Evolutionary conservation across 257 asterid genomes (phyloP), one percentile per base, ranked within the genome.

Genomic region (Galeopsis tetrahit): DNA sequence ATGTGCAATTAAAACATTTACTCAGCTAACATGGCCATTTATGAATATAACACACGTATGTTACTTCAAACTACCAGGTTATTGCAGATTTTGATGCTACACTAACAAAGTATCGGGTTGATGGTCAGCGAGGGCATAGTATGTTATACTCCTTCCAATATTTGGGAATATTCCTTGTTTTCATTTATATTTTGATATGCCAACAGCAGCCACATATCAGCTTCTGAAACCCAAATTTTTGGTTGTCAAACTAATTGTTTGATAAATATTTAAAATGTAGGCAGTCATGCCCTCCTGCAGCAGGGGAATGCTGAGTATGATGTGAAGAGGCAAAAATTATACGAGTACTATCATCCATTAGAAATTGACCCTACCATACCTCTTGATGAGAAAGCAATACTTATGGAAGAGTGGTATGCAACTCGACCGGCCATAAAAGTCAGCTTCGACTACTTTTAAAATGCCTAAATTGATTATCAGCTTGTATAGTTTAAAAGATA

Each of bases 41-140:
- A 36, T 68, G 61, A 60, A 36, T 53, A 49, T 66, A 51, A 49
- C n/a, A 9, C 74, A 11, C 70, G 14, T 72, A n/a, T 67, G 63
- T 70, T 62, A 17, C 74, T 74, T 79, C 67, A 46, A 67, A 73
- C 56, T 71, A 17, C 49, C 82, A 87, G 93, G 96, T 89, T 70
- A 87, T 92, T 87, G 98, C 97, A 51, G 98, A 92, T 85, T 92
- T 92, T 76, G 98, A 92, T 79, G 95, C 85, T 73, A 92, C 98
- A 13, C 82, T 92, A 51, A 92, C 97, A 46, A 90, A 83, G 83
- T 92, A 85, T 63, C 66, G 90, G 95, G 57, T 92, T 4, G 83
- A 87, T 63, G 98, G 98, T 34, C 86, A 78, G 71, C 87, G 98
- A 72, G 98, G 98, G 75, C 87, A 87, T 57, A 85, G 98, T 92